Conservation (phyloP, 2,329 filamentous ascomycete species). For the Penicillium sp. region DNA sequence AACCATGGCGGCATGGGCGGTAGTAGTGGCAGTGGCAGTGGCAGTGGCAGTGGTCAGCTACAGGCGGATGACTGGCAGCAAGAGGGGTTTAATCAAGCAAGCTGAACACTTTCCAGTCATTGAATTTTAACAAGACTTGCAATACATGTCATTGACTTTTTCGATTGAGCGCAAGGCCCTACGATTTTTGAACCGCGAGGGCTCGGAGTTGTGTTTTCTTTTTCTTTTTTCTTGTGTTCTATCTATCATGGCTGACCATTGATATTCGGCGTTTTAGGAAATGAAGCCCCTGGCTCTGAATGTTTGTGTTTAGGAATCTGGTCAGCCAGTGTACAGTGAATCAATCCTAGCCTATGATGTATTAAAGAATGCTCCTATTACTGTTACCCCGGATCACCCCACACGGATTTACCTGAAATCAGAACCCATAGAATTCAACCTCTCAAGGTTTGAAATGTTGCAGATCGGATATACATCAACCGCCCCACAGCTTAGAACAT, state of each 20-base stretch:
- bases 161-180: neutral
- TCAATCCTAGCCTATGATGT: conserved; percentile 1
- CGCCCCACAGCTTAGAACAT: conserved; percentile 18
- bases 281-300: neutral
- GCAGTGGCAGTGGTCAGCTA: conserved; percentile 29
- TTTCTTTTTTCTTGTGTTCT: neutral
- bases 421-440: no score
- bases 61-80: conserved; percentile 62
- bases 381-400: neutral
- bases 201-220: conserved; percentile 15
- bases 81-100: conserved; percentile 52
- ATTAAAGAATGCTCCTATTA: neutral
- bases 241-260: conserved; percentile 7
- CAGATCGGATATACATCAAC: conserved; percentile 13
- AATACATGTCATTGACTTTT: neutral
- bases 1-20: neutral
- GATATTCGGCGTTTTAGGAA: conserved; percentile 9
- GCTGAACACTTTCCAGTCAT: neutral
- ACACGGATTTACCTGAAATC: neutral
- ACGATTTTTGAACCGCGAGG: conserved; percentile 18
- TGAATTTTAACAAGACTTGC: neutral
- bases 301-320: conserved; percentile 1
- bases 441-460: neutral
- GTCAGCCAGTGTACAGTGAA: conserved; percentile 8
- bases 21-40: neutral